A percentile compares a stretch with the other conserved stretches of the same genome.
These are phyloP conservation scores for Rhynchosporium graminicola DNA, from an alignment of 2,329 filamentous ascomycete species.

Conservation along the genomic window DNA sequence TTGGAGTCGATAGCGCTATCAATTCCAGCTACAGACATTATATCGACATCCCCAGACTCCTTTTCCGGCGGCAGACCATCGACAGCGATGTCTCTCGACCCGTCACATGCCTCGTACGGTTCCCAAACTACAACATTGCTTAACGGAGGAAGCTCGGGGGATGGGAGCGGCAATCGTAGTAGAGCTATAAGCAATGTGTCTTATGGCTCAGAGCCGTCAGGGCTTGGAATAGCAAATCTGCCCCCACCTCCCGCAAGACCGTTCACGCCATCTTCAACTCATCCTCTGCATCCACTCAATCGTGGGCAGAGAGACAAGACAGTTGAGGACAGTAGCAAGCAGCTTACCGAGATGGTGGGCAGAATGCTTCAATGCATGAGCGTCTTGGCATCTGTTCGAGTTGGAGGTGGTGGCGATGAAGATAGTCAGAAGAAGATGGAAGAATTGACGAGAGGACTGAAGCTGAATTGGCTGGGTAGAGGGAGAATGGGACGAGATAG, in stretches of 20 bases:
- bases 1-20: constrained; percentile 66
- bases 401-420: constrained; percentile 52
- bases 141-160: constrained; percentile 53
- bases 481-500: constrained; percentile 87
- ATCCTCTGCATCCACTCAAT: constrained; percentile 30
- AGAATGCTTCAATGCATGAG: constrained; percentile 96
- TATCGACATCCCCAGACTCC: constrained; percentile 53
- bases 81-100: constrained; percentile 76
- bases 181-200: constrained; percentile 86
- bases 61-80: constrained; percentile 57
- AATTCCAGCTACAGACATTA: constrained; percentile 46
- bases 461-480: constrained; percentile 94
- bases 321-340: constrained; percentile 64
- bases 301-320: constrained; percentile 44
- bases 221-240: constrained; percentile 33
- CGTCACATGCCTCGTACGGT: constrained; percentile 75
- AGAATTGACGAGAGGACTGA: constrained; percentile 80
- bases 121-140: constrained; percentile 78
- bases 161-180: constrained; percentile 61
- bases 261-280: constrained; percentile 37
- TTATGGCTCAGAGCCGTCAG: constrained; percentile 49
- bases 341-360: constrained; percentile 91
- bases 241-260: constrained; percentile 36
- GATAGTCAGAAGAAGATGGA: constrained; percentile 77
- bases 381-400: constrained; percentile 75